Evolutionary conservation across 441 rosid species (phyloP), one percentile per base, ranked within the genome.

Genomic region (Oxalis stricta): DNA sequence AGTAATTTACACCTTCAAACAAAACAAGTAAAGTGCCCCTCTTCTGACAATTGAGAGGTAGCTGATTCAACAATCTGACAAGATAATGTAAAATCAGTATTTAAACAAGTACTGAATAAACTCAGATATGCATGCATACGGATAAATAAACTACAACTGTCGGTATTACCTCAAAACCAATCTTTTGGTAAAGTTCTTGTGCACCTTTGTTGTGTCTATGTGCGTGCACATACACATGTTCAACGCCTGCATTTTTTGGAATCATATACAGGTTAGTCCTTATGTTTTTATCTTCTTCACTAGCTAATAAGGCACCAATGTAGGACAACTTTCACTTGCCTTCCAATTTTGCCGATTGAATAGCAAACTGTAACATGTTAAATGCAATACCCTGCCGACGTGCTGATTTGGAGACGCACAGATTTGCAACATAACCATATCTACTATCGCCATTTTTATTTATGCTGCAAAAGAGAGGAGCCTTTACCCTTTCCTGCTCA

Each of bases 331-430:
- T 34, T 43, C 33, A 24, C 40, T 68, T 71, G 82, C 94, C 96
- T 23, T 50, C 56, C 40, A 58, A 61, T 69, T 61, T 77, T 56
- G 89, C 88, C 31, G 66, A 66, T 51, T 70, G 67, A 11, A 77
- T 53, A 30, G 77, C 83, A 51, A 77, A 86, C 44, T 62, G 61
- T 52, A 82, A 57, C 94, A 82, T 77, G 61, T 70, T 82, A 55
- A 66, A 68, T n/a, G 83, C 96, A 48, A 82, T 72, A 41, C 94
- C 87, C 69, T 55, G 83, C 41, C 83, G 77, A 37, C 96, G 94
- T 35, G 87, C 91, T 46, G 85, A 77, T 60, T 79, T 82, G 8
- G 78, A 62, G 28, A 79, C 91, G 40, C 91, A 79, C 48, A 72
- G 57, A 66, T 87, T 87, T 52, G 73, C 69, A 34, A 83, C 72